Percentiles rank a stretch among this genome's conserved stretches.
Conservation (phyloP, 768 basidiomycete genomes). For the Boletus subparvulus region DNA sequence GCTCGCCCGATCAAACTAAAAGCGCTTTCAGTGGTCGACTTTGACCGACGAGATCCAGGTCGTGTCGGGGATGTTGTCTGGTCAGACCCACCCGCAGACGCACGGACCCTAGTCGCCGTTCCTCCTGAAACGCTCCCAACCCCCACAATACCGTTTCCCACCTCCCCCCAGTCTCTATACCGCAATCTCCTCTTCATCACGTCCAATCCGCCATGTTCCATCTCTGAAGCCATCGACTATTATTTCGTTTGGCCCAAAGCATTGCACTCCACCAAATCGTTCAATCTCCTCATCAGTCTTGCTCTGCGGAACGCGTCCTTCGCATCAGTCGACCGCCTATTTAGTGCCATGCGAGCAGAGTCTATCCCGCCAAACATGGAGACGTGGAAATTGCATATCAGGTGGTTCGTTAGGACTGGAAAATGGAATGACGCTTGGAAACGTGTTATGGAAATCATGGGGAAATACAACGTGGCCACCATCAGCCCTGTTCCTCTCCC, state of each 20-base stretch:
- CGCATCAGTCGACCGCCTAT: conserved; percentile 44
- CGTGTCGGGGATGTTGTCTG: conserved; percentile 4
- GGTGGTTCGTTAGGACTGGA: conserved; percentile 56
- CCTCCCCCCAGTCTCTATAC: conserved; percentile 36
- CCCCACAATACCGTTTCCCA: conserved; percentile 29
- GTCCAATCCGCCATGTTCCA: conserved; percentile 15
- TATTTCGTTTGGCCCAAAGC: conserved; percentile 27
- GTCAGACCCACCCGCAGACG: conserved; percentile 7
- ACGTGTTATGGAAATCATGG: conserved; percentile 31
- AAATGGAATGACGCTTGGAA: conserved; percentile 60
- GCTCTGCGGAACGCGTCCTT: conserved; percentile 53
- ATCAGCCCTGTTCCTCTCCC: conserved; percentile 37
- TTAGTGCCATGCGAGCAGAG: conserved; percentile 47
- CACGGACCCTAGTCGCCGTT: neutral
- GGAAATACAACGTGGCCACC: conserved; percentile 7
- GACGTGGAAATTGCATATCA: conserved; percentile 55
- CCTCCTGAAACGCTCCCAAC: neutral
- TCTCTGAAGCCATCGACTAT: conserved; percentile 21
- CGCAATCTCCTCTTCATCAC: conserved; percentile 26
- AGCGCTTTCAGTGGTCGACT: conserved; percentile 26
- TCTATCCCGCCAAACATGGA: conserved; percentile 46
- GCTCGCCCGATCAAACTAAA: conserved; percentile 21
- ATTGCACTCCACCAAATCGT: conserved; percentile 41
- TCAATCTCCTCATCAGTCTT: conserved; percentile 45
- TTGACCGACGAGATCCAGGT: conserved; percentile 27